Percentiles rank a stretch among this genome's conserved stretches.
Conservation (phyloP, 2,329 filamentous ascomycete genomes). For the Metarhizium album region DNA sequence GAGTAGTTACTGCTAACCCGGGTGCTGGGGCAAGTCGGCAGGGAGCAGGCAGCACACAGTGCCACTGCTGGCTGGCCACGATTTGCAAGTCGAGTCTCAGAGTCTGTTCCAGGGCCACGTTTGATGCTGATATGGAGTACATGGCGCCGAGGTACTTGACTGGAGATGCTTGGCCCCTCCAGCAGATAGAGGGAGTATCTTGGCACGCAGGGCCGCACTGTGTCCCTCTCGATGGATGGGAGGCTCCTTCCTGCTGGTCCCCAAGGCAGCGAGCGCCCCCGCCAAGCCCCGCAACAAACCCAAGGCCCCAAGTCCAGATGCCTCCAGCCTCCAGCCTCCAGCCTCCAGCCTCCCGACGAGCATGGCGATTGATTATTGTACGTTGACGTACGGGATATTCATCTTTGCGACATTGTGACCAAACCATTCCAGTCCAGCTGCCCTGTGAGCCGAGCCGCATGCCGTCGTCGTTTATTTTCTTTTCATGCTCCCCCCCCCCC, state of each 20-base stretch:
- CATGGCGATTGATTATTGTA: neutral
- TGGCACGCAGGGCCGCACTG: no score
- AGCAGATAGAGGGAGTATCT: no score
- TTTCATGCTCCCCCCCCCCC: neutral
- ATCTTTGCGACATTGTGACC: neutral
- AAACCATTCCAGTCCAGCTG: neutral
- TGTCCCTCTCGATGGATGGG: neutral
- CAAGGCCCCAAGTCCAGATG: neutral
- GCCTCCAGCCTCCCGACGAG: neutral
- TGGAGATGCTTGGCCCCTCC: no score
- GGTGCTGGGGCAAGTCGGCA: no score
- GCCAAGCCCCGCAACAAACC: constrained; percentile 1
- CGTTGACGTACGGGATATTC: no score
- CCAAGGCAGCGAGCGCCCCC: neutral
- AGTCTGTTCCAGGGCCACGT: neutral
- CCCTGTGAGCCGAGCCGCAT: neutral
- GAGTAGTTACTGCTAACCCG: no score
- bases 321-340: neutral
- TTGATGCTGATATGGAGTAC: no score
- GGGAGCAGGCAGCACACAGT: no score
- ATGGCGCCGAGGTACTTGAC: neutral
- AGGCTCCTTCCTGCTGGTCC: neutral
- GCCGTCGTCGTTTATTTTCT: neutral
- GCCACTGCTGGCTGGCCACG: no score
- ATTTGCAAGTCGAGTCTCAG: neutral